These are phyloP conservation scores for Populus deltoides DNA, from an alignment of 345 rosid genomes.

Conservation along the genomic window DNA sequence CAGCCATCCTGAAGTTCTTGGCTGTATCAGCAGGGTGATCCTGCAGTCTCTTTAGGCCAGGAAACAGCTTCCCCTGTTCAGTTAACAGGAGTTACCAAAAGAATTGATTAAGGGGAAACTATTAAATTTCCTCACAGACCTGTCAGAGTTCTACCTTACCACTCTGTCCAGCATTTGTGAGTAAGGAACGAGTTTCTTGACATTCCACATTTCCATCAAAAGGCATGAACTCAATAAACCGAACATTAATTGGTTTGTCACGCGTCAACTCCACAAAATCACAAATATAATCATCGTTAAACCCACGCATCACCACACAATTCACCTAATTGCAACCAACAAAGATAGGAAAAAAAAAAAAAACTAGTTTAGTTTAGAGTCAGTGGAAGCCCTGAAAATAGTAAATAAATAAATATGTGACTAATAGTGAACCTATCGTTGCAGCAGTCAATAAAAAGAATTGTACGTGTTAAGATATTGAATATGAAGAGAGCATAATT, in stretches of 20 bases:
- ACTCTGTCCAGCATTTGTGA: constrained; percentile 81
- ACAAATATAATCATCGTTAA: constrained; percentile 91
- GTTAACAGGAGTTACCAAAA: constrained; percentile 8
- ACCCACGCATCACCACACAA: constrained; percentile 91
- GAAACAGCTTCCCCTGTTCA: constrained; percentile 51
- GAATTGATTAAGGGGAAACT: background rate
- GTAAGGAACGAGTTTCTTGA: constrained; percentile 78
- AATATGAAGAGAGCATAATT: background rate
- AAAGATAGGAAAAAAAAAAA: background rate
- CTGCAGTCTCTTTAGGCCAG: constrained; percentile 53
- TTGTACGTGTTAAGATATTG: background rate
- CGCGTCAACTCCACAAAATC: constrained; percentile 87
- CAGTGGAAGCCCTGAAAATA: background rate
- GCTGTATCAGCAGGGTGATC: constrained; percentile 90
- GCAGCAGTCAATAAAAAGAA: background rate
- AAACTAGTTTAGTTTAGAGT: background rate
- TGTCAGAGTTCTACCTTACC: constrained; percentile 70
- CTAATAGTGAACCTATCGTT: background rate
- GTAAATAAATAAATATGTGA: background rate
- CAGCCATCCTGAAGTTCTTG: constrained; percentile 79
- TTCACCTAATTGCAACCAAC: constrained; percentile 50
- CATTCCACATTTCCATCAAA: constrained; percentile 98
- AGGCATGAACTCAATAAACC: constrained; percentile 98
- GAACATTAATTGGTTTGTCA: constrained; percentile 73
- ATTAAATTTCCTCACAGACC: constrained; percentile 13